A percentile compares a stretch with the other conserved stretches of the same genome.
Evolutionary conservation across 176 grass and related monocot species (phyloP).

Genomic region (Musa acuminata): DNA sequence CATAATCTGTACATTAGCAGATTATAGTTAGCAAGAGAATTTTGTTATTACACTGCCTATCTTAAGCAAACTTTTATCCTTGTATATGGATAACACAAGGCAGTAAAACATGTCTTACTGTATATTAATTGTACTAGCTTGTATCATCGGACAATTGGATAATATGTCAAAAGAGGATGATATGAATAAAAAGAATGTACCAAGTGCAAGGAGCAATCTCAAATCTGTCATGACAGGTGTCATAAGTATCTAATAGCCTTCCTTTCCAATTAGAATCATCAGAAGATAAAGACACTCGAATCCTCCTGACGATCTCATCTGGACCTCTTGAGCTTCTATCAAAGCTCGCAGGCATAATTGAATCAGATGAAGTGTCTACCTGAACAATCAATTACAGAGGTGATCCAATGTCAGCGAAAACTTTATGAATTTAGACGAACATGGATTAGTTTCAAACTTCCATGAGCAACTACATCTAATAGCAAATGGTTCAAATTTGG

Average conservation of each 20-base stretch:
- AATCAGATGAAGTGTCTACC: conserved; percentile 59
- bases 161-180: not conserved
- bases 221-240: conserved; percentile 48
- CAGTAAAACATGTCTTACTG: too few species aligned
- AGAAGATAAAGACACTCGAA: conserved; percentile 50
- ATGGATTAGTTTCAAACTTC: too few species aligned
- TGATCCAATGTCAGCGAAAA: conserved; percentile 4
- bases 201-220: conserved; percentile 51
- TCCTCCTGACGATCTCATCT: conserved; percentile 83
- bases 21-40: too few species aligned
- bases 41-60: too few species aligned
- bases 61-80: too few species aligned
- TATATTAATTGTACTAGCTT: too few species aligned
- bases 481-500: too few species aligned
- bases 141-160: too few species aligned
- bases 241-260: conserved; percentile 70
- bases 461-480: too few species aligned
- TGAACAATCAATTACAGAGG: conserved; percentile 19
- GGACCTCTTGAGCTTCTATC: conserved; percentile 56
- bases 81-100: too few species aligned
- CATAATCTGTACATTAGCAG: too few species aligned
- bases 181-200: conserved; percentile 25
- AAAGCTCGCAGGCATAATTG: conserved; percentile 56
- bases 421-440: too few species aligned
- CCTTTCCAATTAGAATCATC: conserved; percentile 60